phyloP scores from a whole-genome alignment of 2,329 filamentous ascomycete species.

The Zymoseptoria passerinii region DNA sequence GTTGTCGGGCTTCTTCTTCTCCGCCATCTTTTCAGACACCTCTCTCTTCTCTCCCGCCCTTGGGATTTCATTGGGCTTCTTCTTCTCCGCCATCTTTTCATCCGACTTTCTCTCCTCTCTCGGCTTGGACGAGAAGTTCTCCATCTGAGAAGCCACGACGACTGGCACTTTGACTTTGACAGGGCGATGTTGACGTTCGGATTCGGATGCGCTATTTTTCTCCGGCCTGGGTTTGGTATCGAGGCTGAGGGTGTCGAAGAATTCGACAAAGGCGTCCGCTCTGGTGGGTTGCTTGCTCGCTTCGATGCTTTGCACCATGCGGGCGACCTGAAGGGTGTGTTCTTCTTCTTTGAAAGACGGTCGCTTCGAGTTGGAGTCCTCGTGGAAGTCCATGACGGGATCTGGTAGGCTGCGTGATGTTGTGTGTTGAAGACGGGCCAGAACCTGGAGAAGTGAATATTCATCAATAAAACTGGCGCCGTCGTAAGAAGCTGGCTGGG shows the following conservation, averaged over 20 bases:
- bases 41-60: too few relatives aligned
- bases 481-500: neutral
- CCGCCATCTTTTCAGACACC: too few relatives aligned
- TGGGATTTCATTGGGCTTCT: too few relatives aligned
- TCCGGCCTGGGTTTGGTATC: neutral
- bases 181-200: neutral
- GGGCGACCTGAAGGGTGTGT: neutral
- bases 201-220: neutral
- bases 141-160: neutral
- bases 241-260: neutral
- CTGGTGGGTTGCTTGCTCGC: neutral
- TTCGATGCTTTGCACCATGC: neutral
- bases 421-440: too few relatives aligned
- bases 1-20: neutral
- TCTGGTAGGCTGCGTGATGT: neutral
- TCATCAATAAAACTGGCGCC: neutral
- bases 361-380: neutral
- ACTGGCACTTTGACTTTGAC: neutral
- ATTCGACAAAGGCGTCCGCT: neutral
- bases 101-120: neutral
- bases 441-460: too few relatives aligned
- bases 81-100: neutral
- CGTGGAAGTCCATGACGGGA: neutral
- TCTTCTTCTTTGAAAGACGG: neutral
- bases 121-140: neutral